phyloP scores from a whole-genome alignment of 495 filamentous ascomycete species.

The Podospora sp. region DNA sequence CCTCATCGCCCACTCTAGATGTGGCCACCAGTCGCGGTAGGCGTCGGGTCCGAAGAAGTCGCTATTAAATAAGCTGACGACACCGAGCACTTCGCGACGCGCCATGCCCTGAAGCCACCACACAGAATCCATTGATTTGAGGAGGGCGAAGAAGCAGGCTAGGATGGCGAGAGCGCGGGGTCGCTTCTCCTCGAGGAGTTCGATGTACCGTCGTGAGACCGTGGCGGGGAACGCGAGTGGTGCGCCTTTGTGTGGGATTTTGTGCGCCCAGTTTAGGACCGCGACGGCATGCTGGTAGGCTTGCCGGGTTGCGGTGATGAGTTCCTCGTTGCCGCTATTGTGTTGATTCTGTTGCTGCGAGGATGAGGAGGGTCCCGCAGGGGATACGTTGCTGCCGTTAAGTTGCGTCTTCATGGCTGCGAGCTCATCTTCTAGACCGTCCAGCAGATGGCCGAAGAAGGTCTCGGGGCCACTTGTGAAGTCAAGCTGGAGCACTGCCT shows the following conservation, averaged over 20 bases:
- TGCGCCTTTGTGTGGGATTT: conserved; percentile 55
- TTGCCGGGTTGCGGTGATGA: conserved; percentile 44
- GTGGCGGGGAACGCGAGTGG: conserved; percentile 60
- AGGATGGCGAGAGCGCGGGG: conserved; percentile 58
- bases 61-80: conserved; percentile 52
- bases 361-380: not conserved
- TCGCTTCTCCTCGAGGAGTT: conserved; percentile 51
- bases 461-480: conserved; percentile 41
- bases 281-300: conserved; percentile 59
- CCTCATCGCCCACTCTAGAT: conserved; percentile 57
- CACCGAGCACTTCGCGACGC: conserved; percentile 57
- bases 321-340: conserved; percentile 12
- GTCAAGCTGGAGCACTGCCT: conserved; percentile 54
- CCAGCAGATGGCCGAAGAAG: conserved; percentile 56
- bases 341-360: not conserved
- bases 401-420: conserved; percentile 22
- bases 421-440: conserved; percentile 54
- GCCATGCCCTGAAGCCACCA: conserved; percentile 63
- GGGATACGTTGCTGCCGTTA: not conserved
- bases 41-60: conserved; percentile 44
- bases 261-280: conserved; percentile 60
- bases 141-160: conserved; percentile 59
- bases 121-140: conserved; percentile 53
- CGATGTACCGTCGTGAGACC: conserved; percentile 59
- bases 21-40: conserved; percentile 54